A percentile compares a stretch with the other conserved stretches of the same genome.
Evolutionary conservation across 148 eudicot genomes (phyloP).

Genomic region (Euryodendron excelsum): DNA sequence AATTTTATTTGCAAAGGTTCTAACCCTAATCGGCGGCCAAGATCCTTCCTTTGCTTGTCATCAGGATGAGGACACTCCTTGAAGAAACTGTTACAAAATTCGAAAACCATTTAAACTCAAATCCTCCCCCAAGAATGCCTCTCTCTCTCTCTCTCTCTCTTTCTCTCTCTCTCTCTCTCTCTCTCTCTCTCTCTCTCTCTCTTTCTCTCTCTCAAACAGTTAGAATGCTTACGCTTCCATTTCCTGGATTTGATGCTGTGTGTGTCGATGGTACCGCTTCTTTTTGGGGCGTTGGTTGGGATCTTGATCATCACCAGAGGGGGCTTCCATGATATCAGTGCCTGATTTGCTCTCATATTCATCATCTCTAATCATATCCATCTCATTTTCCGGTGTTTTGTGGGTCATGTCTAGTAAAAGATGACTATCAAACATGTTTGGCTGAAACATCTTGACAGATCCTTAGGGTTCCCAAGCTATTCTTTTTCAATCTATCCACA

Average conservation of each 20-base stretch:
- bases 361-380: conserved; percentile 69
- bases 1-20: conserved; percentile 97
- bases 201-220: neutral
- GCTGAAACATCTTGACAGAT: conserved; percentile 58
- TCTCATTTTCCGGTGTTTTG: conserved; percentile 52
- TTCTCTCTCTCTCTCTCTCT: neutral
- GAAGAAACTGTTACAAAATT: conserved; percentile 55
- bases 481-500: conserved; percentile 11
- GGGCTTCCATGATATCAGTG: conserved; percentile 73
- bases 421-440: conserved; percentile 72
- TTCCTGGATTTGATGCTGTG: conserved; percentile 92
- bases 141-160: neutral
- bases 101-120: neutral
- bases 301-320: conserved; percentile 85
- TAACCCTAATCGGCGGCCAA: conserved; percentile 67
- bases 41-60: conserved; percentile 97
- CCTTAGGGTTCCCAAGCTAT: conserved; percentile 2
- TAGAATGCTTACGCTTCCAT: conserved; percentile 72
- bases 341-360: conserved; percentile 89
- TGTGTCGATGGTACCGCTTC: conserved; percentile 94
- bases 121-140: neutral
- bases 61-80: conserved; percentile 99
- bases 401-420: conserved; percentile 63
- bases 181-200: too few relatives aligned
- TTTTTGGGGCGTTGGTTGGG: conserved; percentile 84